phyloP scores from a whole-genome alignment of 495 filamentous ascomycete species.

The Hypoxylon rickii region DNA sequence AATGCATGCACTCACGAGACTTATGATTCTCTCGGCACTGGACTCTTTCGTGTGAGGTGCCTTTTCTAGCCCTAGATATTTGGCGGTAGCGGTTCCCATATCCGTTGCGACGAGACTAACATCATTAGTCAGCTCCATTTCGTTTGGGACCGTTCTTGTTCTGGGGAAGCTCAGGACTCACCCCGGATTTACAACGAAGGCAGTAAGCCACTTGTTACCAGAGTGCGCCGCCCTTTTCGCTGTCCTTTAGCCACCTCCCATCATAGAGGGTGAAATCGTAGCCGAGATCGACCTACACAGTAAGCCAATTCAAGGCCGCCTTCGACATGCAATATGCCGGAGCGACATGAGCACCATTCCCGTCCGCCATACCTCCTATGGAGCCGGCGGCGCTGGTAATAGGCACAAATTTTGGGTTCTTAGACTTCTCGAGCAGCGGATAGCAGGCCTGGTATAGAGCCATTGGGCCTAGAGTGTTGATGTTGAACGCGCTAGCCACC shows the following conservation, averaged over 20 bases:
- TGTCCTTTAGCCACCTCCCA: neutral
- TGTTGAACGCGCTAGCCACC: conserved; percentile 41
- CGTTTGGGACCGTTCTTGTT: too few species aligned
- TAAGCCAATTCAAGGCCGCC: conserved; percentile 8
- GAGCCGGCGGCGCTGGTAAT: conserved; percentile 40
- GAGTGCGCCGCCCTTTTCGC: conserved; percentile 15
- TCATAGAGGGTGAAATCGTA: neutral
- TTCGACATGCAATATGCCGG: neutral
- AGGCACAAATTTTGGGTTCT: conserved; percentile 42
- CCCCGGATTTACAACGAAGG: conserved; percentile 24
- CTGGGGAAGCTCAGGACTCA: conserved; percentile 1
- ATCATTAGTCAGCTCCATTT: neutral
- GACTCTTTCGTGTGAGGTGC: conserved; percentile 20
- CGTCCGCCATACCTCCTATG: conserved; percentile 27
- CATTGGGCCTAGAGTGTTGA: conserved; percentile 47
- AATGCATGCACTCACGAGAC: conserved; percentile 4
- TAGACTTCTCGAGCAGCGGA: conserved; percentile 41
- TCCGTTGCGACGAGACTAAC: conserved; percentile 16
- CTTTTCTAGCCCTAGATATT: conserved; percentile 24
- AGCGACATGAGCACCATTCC: neutral
- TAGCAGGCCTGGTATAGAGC: conserved; percentile 50
- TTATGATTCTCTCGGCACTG: conserved; percentile 17
- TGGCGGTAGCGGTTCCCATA: conserved; percentile 20
- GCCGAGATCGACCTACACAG: neutral
- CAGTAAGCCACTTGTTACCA: conserved; percentile 23